Base-by-base conservation (phyloP, 345 rosid genomes). In the Eucalyptus paniculata region DNA sequence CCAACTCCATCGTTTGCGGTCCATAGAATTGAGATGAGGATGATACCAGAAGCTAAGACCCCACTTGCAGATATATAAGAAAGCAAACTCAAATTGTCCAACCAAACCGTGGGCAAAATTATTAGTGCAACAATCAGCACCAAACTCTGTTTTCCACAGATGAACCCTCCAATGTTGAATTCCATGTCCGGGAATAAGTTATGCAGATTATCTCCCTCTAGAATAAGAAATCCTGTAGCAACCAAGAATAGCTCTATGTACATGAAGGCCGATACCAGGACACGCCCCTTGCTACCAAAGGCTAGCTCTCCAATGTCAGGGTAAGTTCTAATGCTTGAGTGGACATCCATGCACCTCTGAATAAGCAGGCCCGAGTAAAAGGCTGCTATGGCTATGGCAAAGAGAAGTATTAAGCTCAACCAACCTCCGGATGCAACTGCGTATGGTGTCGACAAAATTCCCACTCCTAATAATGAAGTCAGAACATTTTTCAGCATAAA, bases 341-440 rank as follows among this genome's bases (percentile, higher is more conserved):
- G 96, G 34, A 87, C 91, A 37, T 96, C 99, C 98, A 97, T 94
- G 87, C 99, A 97, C 92, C 96, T 94, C 88, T 96, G 92, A 30
- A 97, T 95, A 86, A 97, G 90, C 86, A 97, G 91, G 65, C 96
- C 97, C 2, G 96, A 92, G 91, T 95, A 97, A 89, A 96, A 97
- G 19, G 97, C 91, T 62, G 95, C 92, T 37, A 89, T 82, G 51
- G 98, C 96, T 24, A 96, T 91, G 47, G 91, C 80, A 77, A 96
- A 94, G 51, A 97, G 94, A 23, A 96, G 90, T 30, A 90, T 65
- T 89, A 96, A 93, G 93, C 98, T 95, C 90, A 95, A 69, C 99
- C 99, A 97, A 89, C 99, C 99, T 90, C 99, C 99, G 3, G 99
- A 92, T 87, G 99, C 94, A 32, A 97, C 91, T 24, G 99, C 99